Evolutionary conservation across 2,329 filamentous ascomycete species (phyloP), one percentile per base, ranked within the genome.

Genomic region (Rhynchosporium graminicola): DNA sequence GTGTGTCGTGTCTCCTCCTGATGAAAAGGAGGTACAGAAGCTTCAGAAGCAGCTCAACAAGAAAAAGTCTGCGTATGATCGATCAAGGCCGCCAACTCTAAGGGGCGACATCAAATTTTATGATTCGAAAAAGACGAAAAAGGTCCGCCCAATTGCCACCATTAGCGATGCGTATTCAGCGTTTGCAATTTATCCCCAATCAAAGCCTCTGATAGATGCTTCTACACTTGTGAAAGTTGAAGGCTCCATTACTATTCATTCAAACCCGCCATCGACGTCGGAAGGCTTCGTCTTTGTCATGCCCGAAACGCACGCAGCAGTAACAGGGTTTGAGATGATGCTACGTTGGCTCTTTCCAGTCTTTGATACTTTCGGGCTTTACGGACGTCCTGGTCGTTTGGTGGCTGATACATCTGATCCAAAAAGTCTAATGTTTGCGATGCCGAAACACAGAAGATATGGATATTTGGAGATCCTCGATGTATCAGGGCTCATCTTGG

Each of bases 241-340:
- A 77, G 95, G 93, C 9, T 86, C 87, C 66, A 92, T 99, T 64
- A 92, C 90, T 0, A 91, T 97, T 45, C 92, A 97, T 76, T 88
- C 89, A 0, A 84, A 87, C 12, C 87, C 90, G 8, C 87, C 91
- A 29, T 88, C 89, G 0, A 86, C 87, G 2, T 90, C 89, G 0
- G 95, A 99, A 74, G 95, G 95, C 0, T 97, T 97, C 71, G 91
- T 99, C 4, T 99, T 99, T 73, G 88, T 98, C 69, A 97, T 99
- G 93, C 95, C 95, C 3, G 95, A 99, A 75, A 85, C 89, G 1
- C 92, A 91, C 71, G 89, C 94, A n/a, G 93, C 92, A 20, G 90
- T 99, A 12, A 90, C 87, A 60, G 95, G 95, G 0, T 97, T 98
- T 69, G 95, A 98, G 76, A 97, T 96, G 82, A 89, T 99, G 82